Evolutionary conservation across 208 protist species (phyloP), one percentile per base, ranked within the genome.

Genomic region (Novymonas esmeraldas): DNA sequence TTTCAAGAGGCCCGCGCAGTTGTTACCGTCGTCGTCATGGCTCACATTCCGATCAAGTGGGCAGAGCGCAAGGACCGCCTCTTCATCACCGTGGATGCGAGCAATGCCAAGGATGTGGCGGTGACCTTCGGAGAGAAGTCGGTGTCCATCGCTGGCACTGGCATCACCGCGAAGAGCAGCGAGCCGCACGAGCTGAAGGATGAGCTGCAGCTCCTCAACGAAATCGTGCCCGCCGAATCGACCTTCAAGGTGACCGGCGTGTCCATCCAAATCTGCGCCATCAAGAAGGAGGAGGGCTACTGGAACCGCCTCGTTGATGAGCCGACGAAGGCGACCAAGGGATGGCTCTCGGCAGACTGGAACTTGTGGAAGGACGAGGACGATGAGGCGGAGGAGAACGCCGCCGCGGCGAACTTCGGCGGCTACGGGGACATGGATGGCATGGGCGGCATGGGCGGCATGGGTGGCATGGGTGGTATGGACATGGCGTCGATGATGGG

Each of bases 311-410:
- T 96, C 20, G 85, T 93, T 14, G 77, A 89, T 38, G 73, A 92
- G 76, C 79, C 86, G 20, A 76, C 73, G 33, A 86, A 84, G 74
- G 68, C 75, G 41, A 93, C 88, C 2, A 91, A 93, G 78, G 73
- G 69, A 10, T 96, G 91, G 91, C 82, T 96, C 11, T 91, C 87
- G 11, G 88, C 77, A 9, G 91, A 96, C 78, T 96, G 91, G 89
- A 96, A 94, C 77, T 79, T 96, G 18, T 96, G 91, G 91, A 94
- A 96, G 78, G 91, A 96, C 62, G 91, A 96, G 71, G 88, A 96
- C 64, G 91, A 94, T 57, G 86, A 83, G 54, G 91, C 85, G 26
- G 85, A 89, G 45, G 83, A 89, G 62, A 73, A 72, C 22, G 64
- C 70, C 33, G 73, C 70, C 28, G 80, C 78, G 33, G 67, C 78